Evolutionary conservation across 495 filamentous ascomycete genomes (phyloP).

Genomic region (Daldinia bambusicola): DNA sequence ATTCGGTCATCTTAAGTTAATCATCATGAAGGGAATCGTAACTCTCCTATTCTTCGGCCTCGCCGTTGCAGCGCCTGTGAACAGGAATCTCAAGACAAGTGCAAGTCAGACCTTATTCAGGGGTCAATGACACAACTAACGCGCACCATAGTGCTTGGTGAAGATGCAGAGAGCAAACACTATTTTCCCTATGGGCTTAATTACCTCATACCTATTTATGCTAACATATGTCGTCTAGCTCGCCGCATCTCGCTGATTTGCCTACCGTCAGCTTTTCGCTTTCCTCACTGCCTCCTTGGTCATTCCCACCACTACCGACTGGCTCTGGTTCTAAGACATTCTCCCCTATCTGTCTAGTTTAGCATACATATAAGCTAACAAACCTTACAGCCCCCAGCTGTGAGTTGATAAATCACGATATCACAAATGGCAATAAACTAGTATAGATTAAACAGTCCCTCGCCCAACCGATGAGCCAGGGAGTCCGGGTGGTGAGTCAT

Average conservation of each 20-base stretch:
- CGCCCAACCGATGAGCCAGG: constrained; percentile 12
- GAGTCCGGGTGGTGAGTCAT: constrained; percentile 13
- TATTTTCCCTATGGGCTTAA: background rate
- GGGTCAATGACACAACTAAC: background rate
- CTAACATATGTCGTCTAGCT: constrained; percentile 17
- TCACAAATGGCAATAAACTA: background rate
- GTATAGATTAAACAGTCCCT: constrained; percentile 16
- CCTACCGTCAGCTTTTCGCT: constrained; percentile 18
- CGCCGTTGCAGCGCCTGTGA: constrained; percentile 30
- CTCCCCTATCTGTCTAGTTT: background rate
- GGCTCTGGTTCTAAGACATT: constrained; percentile 27
- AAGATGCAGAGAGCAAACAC: constrained; percentile 7
- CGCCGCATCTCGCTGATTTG: constrained; percentile 15
- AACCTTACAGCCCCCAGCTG: constrained; percentile 10
- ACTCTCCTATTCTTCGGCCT: constrained; percentile 37
- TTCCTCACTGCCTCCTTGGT: constrained; percentile 18
- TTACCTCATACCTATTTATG: background rate
- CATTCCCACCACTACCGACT: constrained; percentile 6
- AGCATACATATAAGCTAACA: constrained; percentile 1
- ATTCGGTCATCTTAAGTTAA: constrained; percentile 7
- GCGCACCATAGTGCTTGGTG: constrained; percentile 7
- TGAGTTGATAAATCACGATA: background rate
- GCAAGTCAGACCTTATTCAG: constrained; percentile 1
- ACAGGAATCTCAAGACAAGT: constrained; percentile 11
- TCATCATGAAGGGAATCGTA: constrained; percentile 39